Conservation (phyloP, 2,329 filamentous ascomycete genomes). For the Orbilia quercus region DNA sequence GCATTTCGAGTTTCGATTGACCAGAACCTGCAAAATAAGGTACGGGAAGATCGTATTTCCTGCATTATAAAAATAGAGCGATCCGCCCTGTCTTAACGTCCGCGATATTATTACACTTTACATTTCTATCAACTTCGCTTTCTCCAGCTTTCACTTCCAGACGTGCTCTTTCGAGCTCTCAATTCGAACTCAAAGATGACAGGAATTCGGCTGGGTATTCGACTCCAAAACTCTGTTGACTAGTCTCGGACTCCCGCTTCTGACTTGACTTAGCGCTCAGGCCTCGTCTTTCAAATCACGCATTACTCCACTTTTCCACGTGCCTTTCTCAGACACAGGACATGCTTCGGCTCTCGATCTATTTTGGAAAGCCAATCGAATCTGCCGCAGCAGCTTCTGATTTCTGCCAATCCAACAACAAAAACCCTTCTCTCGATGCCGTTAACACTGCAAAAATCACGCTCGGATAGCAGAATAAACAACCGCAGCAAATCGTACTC, state of each 20-base stretch:
- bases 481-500: not conserved
- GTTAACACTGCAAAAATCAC: constrained; percentile 1
- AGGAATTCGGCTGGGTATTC: no score
- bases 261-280: constrained; percentile 23
- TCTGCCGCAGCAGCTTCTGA: constrained; percentile 24
- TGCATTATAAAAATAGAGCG: constrained; percentile 28
- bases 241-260: constrained; percentile 21
- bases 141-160: not conserved
- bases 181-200: no score
- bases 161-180: not conserved
- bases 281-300: constrained; percentile 43
- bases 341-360: constrained; percentile 15
- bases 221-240: not conserved
- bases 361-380: constrained; percentile 4
- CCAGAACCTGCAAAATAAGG: constrained; percentile 28
- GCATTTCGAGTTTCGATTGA: not conserved
- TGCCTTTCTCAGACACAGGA: constrained; percentile 14
- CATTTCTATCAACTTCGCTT: not conserved
- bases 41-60: constrained; percentile 40
- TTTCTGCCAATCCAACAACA: constrained; percentile 2
- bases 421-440: constrained; percentile 12
- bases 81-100: constrained; percentile 8
- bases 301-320: constrained; percentile 17
- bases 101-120: not conserved
- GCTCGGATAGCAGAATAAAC: constrained; percentile 28